Conservation (phyloP, 805 yeast species). For the Grigorovia humatica region DNA sequence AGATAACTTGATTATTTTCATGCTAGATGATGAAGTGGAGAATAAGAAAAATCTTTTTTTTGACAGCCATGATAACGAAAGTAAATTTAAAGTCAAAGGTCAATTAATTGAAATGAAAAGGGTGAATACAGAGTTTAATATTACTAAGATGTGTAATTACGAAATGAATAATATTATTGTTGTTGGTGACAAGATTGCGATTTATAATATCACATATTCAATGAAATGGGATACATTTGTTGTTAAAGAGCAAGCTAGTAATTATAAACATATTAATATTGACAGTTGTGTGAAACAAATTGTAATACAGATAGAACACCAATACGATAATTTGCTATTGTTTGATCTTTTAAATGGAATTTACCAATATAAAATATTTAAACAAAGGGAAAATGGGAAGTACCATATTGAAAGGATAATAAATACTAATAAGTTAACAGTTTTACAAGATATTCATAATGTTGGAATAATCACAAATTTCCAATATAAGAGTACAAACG, state of each 20-base stretch:
- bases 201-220: constrained; percentile 27
- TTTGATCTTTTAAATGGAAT: constrained; percentile 13
- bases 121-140: constrained; percentile 11
- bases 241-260: constrained; percentile 5
- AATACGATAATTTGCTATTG: constrained; percentile 1
- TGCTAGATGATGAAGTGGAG: constrained; percentile 25
- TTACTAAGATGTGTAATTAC: constrained; percentile 21
- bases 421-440: not conserved
- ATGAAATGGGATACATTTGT: constrained; percentile 28
- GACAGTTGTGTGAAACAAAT: not conserved
- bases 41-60: not conserved
- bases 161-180: constrained; percentile 23
- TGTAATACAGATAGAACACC: not conserved
- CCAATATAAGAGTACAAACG: not conserved
- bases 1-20: constrained; percentile 27
- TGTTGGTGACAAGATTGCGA: constrained; percentile 25
- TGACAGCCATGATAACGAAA: not conserved
- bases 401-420: constrained; percentile 1
- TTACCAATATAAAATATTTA: constrained; percentile 4
- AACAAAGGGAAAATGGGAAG: not conserved
- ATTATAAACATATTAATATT: too few relatives aligned
- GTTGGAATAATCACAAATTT: constrained; percentile 3
- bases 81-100: constrained; percentile 10
- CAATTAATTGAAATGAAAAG: constrained; percentile 20
- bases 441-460: not conserved